These are phyloP conservation scores for Inosperma sp. DNA, from an alignment of 768 basidiomycete species.

Conservation along the genomic window DNA sequence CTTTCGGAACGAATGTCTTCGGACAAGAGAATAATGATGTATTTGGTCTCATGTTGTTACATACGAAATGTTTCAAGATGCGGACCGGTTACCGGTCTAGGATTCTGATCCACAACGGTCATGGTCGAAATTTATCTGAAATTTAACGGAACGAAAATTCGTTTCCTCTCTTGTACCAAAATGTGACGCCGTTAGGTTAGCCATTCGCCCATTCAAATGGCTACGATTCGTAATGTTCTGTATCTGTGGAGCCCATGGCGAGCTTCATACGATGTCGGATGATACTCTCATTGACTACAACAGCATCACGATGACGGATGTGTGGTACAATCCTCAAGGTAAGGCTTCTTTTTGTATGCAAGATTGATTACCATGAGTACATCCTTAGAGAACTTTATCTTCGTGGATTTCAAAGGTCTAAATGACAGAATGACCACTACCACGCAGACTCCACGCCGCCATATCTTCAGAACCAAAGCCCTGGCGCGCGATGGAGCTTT, in stretches of 20 bases:
- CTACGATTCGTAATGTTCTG: conserved; percentile 4
- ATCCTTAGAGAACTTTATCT: not conserved
- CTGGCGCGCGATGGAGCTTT: not conserved
- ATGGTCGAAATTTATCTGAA: conserved; percentile 3
- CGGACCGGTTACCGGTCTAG: too few relatives aligned
- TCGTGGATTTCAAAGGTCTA: conserved; percentile 2
- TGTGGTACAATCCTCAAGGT: not conserved
- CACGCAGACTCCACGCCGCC: not conserved
- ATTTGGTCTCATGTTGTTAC: too few relatives aligned
- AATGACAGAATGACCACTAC: not conserved
- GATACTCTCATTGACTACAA: not conserved
- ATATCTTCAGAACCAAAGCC: not conserved
- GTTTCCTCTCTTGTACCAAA: conserved; percentile 4
- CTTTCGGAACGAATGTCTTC: conserved; percentile 1
- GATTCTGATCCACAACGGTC: not conserved
- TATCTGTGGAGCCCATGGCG: conserved; percentile 1
- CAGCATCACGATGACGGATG: not conserved
- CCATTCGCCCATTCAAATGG: conserved; percentile 5
- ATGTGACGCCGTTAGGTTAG: not conserved
- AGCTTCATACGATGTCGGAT: conserved; percentile 1
- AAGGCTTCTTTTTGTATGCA: not conserved
- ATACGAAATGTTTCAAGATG: too few relatives aligned
- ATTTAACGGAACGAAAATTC: not conserved
- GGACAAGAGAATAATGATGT: not conserved
- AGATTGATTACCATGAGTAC: not conserved